Conservation (phyloP, 805 yeast genomes). For the Pichia eremophila region DNA sequence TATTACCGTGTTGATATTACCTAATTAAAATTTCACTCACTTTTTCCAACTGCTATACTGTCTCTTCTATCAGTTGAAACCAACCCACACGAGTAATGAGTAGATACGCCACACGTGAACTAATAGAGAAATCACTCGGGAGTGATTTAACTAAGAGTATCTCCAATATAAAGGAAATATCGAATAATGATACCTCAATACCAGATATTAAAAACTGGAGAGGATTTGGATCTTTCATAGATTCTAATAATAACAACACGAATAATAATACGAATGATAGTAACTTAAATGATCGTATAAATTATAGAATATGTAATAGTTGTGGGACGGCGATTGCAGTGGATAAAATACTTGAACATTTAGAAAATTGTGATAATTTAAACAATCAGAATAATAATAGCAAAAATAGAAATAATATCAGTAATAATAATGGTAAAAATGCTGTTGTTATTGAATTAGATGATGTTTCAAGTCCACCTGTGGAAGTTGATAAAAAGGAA, state of each 20-base stretch:
- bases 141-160: neutral
- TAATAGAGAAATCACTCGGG: neutral
- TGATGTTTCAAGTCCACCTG: neutral
- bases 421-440: neutral
- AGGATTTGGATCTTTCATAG: constrained; percentile 27
- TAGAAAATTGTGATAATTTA: constrained; percentile 28
- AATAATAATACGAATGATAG: constrained; percentile 8
- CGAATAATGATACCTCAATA: constrained; percentile 2
- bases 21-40: neutral
- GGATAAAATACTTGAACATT: constrained; percentile 29
- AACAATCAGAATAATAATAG: neutral
- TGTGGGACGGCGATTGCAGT: constrained; percentile 39
- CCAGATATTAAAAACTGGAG: constrained; percentile 26
- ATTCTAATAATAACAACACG: constrained; percentile 17
- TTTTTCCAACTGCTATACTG: no score
- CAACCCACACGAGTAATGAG: neutral
- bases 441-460: neutral
- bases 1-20: neutral
- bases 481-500: neutral
- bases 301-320: constrained; percentile 38
- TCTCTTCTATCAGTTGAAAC: no score
- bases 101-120: neutral
- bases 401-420: constrained; percentile 12
- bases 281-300: constrained; percentile 31
- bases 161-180: neutral